These are phyloP conservation scores for Setomelanomma holmii DNA, from an alignment of 2,329 filamentous ascomycete species.

Conservation along the genomic window DNA sequence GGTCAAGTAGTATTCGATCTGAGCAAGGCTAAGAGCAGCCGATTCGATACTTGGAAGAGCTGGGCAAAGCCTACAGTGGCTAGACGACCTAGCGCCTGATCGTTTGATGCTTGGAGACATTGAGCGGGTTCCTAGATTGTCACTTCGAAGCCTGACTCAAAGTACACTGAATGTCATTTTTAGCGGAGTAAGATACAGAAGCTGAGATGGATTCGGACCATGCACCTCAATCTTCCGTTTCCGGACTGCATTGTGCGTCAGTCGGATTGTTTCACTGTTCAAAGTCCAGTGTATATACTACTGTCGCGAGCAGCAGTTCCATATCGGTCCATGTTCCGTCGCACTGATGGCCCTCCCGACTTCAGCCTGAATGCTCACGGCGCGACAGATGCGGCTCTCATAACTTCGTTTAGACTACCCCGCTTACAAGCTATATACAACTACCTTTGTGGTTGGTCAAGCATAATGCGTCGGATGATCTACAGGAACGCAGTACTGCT, in stretches of 20 bases:
- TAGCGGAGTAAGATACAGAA: too few species aligned
- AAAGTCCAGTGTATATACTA: neutral
- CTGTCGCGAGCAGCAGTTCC: too few species aligned
- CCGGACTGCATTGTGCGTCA: too few species aligned
- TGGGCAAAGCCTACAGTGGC: slow-evolving; percentile 21
- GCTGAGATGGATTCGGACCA: too few species aligned
- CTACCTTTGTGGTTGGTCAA: neutral
- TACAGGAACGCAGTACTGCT: neutral
- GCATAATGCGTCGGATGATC: neutral
- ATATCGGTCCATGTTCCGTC: too few species aligned
- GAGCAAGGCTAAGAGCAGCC: slow-evolving; percentile 27
- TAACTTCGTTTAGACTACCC: slow-evolving; percentile 2
- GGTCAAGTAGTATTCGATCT: slow-evolving; percentile 33
- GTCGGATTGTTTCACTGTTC: too few species aligned
- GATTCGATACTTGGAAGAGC: slow-evolving; percentile 34
- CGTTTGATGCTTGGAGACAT: neutral
- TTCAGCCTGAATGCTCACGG: slow-evolving; percentile 10
- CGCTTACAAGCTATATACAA: slow-evolving; percentile 1
- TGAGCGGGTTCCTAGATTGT: neutral
- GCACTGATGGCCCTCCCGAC: slow-evolving; percentile 1
- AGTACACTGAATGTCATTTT: too few species aligned
- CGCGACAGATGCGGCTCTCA: slow-evolving; percentile 8
- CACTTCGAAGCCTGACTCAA: too few species aligned
- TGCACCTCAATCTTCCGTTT: too few species aligned
- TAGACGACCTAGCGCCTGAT: slow-evolving; percentile 5